Base-by-base conservation (phyloP, 768 basidiomycete species). In the Candolleomyces eurysporus region DNA sequence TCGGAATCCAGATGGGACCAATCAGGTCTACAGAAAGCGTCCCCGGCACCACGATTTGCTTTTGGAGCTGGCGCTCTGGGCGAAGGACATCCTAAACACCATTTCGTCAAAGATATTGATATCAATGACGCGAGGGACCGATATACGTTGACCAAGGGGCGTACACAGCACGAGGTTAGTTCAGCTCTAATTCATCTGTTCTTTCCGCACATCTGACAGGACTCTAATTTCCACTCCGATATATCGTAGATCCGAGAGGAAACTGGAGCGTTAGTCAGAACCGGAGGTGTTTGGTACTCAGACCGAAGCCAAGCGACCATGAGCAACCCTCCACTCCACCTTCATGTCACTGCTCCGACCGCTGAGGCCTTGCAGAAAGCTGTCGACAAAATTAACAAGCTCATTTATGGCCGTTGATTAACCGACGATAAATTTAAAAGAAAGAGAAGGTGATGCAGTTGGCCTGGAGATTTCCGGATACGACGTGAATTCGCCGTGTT, bases 61-160 rank as follows among this genome's bases (percentile, higher is more conserved):
- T 77, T 75, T 71, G 66, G 80, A 62, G 62, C 78, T 68, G 55
- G 79, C 66, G 71, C 74, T 70, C 69, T 79, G 10, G 7, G 1
- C 17, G 81, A 80, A 17, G 67, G 79, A 1, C 85, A 90, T 53
- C 5, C 52, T 10, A 90, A 92, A 66, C 91, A 81, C 45, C 91
- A 91, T 50, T 98, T 89, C 66, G 88, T 86, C 14, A 84, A 92
- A 65, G 94, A 97, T 69, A 96, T 98, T 58, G 96, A 98, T 72
- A 97, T 98, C 73, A 98, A 98, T 72, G 96, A 98, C 73, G 80
- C 95, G 54, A 79, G 95, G 72, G 98, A 99, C 75, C 82, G 96
- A 65, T 99, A 98, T 73, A 78, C 98, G 71, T 78, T 98, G 68
- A 98, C 96, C 50, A 97, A 94, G 72, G 93, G 93, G 2, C 83